phyloP scores from a whole-genome alignment of 208 protist genomes.

The Novymonas esmeraldas region DNA sequence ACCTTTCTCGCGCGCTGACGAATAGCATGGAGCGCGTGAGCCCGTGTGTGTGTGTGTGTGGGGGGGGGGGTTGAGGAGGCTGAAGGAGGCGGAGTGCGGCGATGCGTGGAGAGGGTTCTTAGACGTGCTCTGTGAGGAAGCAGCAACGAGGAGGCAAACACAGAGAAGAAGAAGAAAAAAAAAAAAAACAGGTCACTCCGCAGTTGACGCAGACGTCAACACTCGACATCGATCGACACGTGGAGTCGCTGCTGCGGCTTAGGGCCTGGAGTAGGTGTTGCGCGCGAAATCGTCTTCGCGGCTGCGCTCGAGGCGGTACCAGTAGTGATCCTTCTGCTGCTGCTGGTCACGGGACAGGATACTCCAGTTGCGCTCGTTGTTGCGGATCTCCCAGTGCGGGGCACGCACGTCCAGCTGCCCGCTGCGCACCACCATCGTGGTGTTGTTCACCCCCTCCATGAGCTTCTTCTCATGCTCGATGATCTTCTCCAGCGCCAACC shows the following conservation, averaged over 20 bases:
- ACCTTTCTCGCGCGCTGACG: no score
- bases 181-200: not conserved
- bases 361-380: conserved; percentile 88
- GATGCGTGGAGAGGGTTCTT: no score
- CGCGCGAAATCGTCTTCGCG: conserved; percentile 83
- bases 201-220: not conserved
- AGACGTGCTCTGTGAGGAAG: not conserved
- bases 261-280: conserved; percentile 67
- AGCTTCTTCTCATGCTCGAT: conserved; percentile 63
- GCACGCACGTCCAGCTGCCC: conserved; percentile 79
- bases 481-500: conserved; percentile 51
- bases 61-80: not conserved
- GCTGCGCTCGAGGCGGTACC: conserved; percentile 84
- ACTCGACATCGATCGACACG: not conserved
- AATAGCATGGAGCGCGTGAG: no score
- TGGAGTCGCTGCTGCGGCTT: not conserved
- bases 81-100: no score
- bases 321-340: conserved; percentile 90
- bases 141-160: not conserved
- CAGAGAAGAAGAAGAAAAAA: no score
- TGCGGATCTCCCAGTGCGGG: conserved; percentile 86
- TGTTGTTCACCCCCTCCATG: conserved; percentile 55
- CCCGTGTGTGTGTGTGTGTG: not conserved
- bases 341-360: conserved; percentile 85
- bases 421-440: conserved; percentile 77